Conservation (phyloP, 2,329 filamentous ascomycete genomes). For the Tolypocladium sp. region DNA sequence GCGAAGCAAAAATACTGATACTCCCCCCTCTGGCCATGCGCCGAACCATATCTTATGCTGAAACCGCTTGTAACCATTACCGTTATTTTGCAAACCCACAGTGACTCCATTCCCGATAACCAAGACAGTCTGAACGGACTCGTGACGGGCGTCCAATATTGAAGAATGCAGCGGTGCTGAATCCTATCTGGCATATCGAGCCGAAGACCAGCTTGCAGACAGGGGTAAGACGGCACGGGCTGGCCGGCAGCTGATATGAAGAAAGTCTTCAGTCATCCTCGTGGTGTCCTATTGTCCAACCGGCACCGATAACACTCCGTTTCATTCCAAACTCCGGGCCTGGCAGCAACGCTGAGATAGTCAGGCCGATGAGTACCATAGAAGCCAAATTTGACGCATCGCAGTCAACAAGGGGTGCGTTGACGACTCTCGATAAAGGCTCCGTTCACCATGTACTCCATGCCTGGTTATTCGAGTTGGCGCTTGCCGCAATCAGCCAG, state of each 20-base stretch:
- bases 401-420: not conserved
- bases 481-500: constrained; percentile 36
- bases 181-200: not conserved
- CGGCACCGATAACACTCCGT: not conserved
- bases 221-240: not conserved
- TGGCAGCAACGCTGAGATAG: not conserved
- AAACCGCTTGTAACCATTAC: not conserved
- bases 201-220: not conserved
- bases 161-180: not conserved
- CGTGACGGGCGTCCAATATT: not conserved
- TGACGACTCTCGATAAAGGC: not conserved
- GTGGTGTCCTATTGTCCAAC: not conserved
- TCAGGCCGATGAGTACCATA: not conserved
- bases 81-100: not conserved
- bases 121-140: not conserved
- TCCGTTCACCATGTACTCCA: constrained; percentile 12
- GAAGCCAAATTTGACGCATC: not conserved
- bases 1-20: not conserved
- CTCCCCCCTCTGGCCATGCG: not conserved
- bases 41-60: not conserved
- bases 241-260: not conserved
- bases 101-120: not conserved
- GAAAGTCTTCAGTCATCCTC: not conserved
- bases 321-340: not conserved
- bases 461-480: constrained; percentile 12